These are phyloP conservation scores for Phanerochaete carnosa DNA, from an alignment of 768 basidiomycete genomes.

Conservation along the genomic window DNA sequence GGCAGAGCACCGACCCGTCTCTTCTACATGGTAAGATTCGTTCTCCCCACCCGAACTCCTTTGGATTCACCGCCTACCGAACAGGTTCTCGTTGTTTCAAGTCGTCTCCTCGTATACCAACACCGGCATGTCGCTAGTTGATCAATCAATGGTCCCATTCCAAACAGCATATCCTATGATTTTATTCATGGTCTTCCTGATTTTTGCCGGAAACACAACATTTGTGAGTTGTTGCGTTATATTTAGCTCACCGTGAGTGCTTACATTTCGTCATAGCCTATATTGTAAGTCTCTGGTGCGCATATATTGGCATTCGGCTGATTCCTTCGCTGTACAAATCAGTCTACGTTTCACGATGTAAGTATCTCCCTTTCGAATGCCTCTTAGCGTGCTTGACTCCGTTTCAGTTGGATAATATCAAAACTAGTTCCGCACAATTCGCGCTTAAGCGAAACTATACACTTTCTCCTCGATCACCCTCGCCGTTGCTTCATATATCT, in stretches of 20 bases:
- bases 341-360: constrained; percentile 84
- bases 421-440: constrained; percentile 60
- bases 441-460: constrained; percentile 71
- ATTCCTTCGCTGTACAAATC: background rate
- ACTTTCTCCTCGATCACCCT: constrained; percentile 93
- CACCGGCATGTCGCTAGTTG: constrained; percentile 82
- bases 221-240: constrained; percentile 62
- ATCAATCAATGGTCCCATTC: constrained; percentile 91
- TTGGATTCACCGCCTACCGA: background rate
- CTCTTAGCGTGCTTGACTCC: constrained; percentile 1
- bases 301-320: background rate
- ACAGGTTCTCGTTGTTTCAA: constrained; percentile 84
- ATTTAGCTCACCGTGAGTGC: background rate
- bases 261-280: constrained; percentile 47
- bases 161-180: constrained; percentile 83
- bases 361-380: constrained; percentile 21
- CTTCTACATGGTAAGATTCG: constrained; percentile 58
- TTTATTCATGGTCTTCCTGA: constrained; percentile 63
- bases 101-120: constrained; percentile 86
- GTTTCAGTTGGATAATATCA: constrained; percentile 65
- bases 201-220: constrained; percentile 90
- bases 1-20: constrained; percentile 49
- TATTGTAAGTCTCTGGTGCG: constrained; percentile 59
- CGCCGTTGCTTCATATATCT: constrained; percentile 88
- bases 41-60: background rate